Conservation (phyloP, 176 grass and related monocot species). For the Oryza meridionalis region DNA sequence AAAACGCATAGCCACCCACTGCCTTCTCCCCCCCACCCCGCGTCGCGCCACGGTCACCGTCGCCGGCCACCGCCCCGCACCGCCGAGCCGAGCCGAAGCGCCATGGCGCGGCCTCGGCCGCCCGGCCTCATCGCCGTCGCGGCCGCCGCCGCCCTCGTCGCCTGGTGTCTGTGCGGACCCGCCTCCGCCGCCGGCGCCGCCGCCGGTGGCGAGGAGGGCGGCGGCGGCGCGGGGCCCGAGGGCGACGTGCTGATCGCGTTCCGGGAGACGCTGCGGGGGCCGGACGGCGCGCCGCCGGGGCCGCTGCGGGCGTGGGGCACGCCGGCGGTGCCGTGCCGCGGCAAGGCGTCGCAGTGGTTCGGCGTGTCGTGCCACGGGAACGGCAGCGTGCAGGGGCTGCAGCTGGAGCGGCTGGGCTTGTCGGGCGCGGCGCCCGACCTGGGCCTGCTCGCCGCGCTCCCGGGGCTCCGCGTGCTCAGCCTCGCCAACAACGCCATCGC, state of each 20-base stretch:
- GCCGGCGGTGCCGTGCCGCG: conserved; percentile 41
- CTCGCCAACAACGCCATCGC: conserved; percentile 72
- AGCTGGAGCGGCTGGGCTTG: conserved; percentile 72
- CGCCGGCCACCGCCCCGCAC: conserved; percentile 12
- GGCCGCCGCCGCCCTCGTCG: not conserved
- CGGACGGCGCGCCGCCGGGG: conserved; percentile 44
- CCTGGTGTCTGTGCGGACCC: not conserved
- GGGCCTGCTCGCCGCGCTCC: conserved; percentile 35
- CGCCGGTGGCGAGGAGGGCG: not conserved
- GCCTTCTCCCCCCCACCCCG: not conserved
- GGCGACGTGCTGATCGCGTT: conserved; percentile 66
- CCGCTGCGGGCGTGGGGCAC: conserved; percentile 56
- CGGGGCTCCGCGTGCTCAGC: conserved; percentile 65
- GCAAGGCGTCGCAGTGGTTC: conserved; percentile 59
- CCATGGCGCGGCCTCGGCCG: conserved; percentile 52
- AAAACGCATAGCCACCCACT: conserved; percentile 17
- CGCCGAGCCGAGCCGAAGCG: not conserved
- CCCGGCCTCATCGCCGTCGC: not conserved
- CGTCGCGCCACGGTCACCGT: conserved; percentile 1
- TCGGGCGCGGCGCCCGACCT: conserved; percentile 53
- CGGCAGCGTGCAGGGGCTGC: conserved; percentile 70
- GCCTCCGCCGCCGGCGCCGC: too few species aligned
- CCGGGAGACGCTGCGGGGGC: conserved; percentile 52
- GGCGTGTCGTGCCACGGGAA: conserved; percentile 80
- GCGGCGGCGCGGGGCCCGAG: conserved; percentile 23